phyloP scores from a whole-genome alignment of 345 rosid genomes.

The Conringia planisiliqua region DNA sequence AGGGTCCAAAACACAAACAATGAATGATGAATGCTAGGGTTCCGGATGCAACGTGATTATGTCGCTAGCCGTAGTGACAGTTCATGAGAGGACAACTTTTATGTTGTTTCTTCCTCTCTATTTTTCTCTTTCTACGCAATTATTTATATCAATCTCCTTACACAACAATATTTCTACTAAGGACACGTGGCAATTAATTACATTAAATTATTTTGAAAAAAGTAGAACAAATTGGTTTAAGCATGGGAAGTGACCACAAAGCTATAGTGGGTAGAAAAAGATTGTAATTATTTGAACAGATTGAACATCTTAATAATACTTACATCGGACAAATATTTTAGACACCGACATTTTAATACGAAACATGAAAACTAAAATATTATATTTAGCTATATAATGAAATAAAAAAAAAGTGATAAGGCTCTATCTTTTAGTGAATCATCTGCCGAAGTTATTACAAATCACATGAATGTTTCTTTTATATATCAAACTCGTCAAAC shows the following conservation, averaged over 20 bases:
- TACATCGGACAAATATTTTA: neutral
- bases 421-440: neutral
- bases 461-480: neutral
- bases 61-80: constrained; percentile 44
- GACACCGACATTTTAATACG: neutral
- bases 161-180: neutral
- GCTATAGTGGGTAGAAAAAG: neutral
- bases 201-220: neutral
- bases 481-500: neutral
- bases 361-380: neutral
- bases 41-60: constrained; percentile 46
- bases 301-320: neutral
- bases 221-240: neutral
- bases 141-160: constrained; percentile 16
- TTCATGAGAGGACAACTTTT: constrained; percentile 44
- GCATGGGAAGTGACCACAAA: neutral
- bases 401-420: neutral
- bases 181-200: neutral
- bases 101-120: constrained; percentile 31
- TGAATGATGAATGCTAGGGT: constrained; percentile 41
- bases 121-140: constrained; percentile 19
- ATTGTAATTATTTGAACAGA: neutral
- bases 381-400: neutral
- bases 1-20: constrained; percentile 34
- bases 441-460: neutral